Evolutionary conservation across 2,329 filamentous ascomycete species (phyloP), one percentile per base, ranked within the genome.

Genomic region (Rhynchosporium secalis): DNA sequence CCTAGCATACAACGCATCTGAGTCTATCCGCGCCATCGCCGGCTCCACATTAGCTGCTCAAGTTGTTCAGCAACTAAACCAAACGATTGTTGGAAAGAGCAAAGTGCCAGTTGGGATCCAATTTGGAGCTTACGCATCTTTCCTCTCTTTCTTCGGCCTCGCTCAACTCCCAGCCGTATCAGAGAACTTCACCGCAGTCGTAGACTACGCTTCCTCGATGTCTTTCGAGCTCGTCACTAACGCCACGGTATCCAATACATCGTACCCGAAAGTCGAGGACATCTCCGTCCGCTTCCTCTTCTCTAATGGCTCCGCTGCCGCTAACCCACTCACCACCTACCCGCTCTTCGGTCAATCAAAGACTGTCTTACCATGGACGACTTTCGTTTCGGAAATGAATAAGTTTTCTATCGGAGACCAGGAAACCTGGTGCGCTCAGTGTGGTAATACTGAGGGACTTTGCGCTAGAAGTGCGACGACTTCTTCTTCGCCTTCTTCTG

Each of bases 141-240:
- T 88, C 76, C 79, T 85, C 72, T 80, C 84, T 61, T 87, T 87
- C 77, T 88, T 88, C 72, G 84, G 84, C 7, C 79, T 86, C 20
- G 77, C 83, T 5, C 74, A 80, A 64, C 79, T 87, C 61, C 76
- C 78, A 5, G 72, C 76, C 12, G 81, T 77, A 1, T 83, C 80
- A 62, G 68, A 76, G 1, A 78, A 90, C 74, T 96, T 96, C 78
- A 86, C 78, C 63, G 90, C 90, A 60, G 79, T 96, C 12, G 86
- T 88, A n/a, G 88, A 92, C 77, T 96, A 96, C 71, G 92, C 92
- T 4, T 89, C 87, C 2, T 86, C 86, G 66, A 91, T 96, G 84
- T 81, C 81, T 5, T 93, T 96, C 74, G 93, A 96, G 79, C 78
- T 88, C 28, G 79, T 86, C 59, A 84, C 84, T 60, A 80, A 80